Base-by-base conservation (phyloP, 1,139 yeast genomes). In the Yamadazyma dushanensis region DNA sequence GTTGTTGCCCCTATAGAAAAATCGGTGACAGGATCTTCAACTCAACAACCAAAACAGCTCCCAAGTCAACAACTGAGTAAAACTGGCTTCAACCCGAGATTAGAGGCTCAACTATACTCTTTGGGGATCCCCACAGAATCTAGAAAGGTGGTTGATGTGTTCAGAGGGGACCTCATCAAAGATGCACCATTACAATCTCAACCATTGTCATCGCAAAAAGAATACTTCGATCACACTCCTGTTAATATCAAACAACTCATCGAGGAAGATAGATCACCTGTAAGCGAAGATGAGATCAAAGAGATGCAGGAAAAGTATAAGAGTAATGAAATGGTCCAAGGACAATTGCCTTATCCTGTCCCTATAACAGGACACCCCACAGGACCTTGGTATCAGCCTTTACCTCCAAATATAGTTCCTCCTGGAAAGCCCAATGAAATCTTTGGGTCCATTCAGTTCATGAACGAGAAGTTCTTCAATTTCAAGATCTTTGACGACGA, bases 181-280 rank as follows among this genome's bases (percentile, higher is more conserved):
- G 66, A 62, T 24, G 81, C 82, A 0, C 83, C 82, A 3, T 47
- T 72, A 23, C 58, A 59, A 20, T 73, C 79, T 3, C 83, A 78
- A 49, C 83, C 83, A 8, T 59, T 76, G 20, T 69, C 77, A 25
- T 74, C 83, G 0, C 79, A 76, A 49, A 56, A 63, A 22, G 77
- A 70, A 40, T 63, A 57, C 35, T 77, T 76, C 42, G 65, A 54
- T 35, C 37, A 39, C 21, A 20, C 35, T 10, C 30, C 35, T 7
- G 8, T 25, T 7, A 35, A 39, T 22, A 31, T 31, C 26, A 36
- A 29, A 19, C 28, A 29, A 11, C 27, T 34, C 2, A 23, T 51
- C 13, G 63, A 58, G 13, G 67, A 63, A 29, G 74, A 67, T 39
- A 56, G 69, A 27, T 46, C 54, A n/a, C 67, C 67, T 5, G 66